Base-by-base conservation (phyloP, 129 eudicot genomes). In the Logfia minima region DNA sequence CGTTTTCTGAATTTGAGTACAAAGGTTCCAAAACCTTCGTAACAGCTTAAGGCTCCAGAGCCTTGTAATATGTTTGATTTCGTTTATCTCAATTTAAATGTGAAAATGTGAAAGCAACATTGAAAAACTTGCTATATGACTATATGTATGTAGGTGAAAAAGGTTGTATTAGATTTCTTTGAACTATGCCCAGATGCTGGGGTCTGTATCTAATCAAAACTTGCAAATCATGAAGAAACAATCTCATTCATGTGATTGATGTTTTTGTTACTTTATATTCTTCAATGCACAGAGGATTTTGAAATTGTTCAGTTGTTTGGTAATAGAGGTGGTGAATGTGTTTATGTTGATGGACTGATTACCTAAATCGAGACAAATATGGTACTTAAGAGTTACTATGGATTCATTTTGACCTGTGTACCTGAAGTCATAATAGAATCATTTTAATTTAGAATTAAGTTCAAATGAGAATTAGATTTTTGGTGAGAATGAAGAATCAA, bases 111-210 rank as follows among this genome's bases (percentile, higher is more conserved):
- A 41, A 41, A 41, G 48, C 48, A 41, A 41, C 4, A 3, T 48
- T 43, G 16, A 43, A 9, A 41, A 18, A 55, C 11, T 13, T 64
- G 73, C 5, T 7, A 24, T 24, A 24, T 24, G 26, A 24, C 26
- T 24, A 74, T 45, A 4, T 62, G 18, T 10, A 31, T 80, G 71
- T 75, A 91, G 97, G 92, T 76, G 61, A 52, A 78, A 73, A 76
- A 78, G 78, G 93, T 90, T 55, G 21, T 92, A 65, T 67, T 85
- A 8, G 75, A 82, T 18, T 77, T 92, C 61, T 92, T 92, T 79
- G 11, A 51, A n/a, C 75, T 88, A 4, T 90, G 96, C 87, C 92
- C 96, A 37, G 72, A 88, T 87, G 98, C 98, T 69, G 55, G 55
- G n/a, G 17, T 48, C 55, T 48, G n/a, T 48, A 48, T 48, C 55